Percentiles rank a stretch among this genome's conserved stretches.
phyloP scores from a whole-genome alignment of 208 protist species.

The Wallacemonas sp. region DNA sequence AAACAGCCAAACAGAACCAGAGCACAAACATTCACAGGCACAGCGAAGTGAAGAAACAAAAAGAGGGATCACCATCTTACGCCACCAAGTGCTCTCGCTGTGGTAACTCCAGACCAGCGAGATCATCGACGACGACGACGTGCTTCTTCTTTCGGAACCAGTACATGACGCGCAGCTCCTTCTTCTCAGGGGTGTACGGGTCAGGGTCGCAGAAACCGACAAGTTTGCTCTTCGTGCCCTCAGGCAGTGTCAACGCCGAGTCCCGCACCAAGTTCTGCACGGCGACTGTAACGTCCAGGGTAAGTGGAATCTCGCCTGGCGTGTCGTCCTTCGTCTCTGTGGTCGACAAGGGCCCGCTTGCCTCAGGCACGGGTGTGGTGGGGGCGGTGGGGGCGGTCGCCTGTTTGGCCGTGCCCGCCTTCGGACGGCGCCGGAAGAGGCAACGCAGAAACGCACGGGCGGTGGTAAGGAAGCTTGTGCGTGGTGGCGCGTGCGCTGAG shows the following conservation, averaged over 20 bases:
- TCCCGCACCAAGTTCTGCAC: slow-evolving; percentile 84
- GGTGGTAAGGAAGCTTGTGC: background rate
- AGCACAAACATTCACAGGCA: background rate
- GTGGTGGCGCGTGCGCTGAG: background rate
- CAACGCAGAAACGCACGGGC: background rate
- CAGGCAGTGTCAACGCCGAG: slow-evolving; percentile 69
- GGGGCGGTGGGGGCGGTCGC: background rate
- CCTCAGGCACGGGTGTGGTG: background rate
- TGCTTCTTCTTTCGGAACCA: slow-evolving; percentile 81
- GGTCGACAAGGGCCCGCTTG: background rate
- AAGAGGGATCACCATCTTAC: background rate
- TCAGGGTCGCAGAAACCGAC: slow-evolving; percentile 87
- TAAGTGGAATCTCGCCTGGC: slow-evolving; percentile 40
- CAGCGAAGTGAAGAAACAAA: background rate
- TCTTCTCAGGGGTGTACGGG: slow-evolving; percentile 79
- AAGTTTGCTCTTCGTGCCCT: slow-evolving; percentile 62
- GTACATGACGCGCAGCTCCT: slow-evolving; percentile 84
- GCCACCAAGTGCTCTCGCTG: slow-evolving; percentile 52
- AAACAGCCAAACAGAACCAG: background rate
- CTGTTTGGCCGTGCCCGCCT: background rate
- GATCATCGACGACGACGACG: slow-evolving; percentile 60
- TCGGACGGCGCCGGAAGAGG: background rate
- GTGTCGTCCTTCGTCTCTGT: slow-evolving; percentile 12
- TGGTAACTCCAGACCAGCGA: slow-evolving; percentile 69
- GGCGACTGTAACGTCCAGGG: slow-evolving; percentile 84